Base-by-base conservation (phyloP, 2,329 filamentous ascomycete species). In the Teratosphaeria zuluensis region DNA sequence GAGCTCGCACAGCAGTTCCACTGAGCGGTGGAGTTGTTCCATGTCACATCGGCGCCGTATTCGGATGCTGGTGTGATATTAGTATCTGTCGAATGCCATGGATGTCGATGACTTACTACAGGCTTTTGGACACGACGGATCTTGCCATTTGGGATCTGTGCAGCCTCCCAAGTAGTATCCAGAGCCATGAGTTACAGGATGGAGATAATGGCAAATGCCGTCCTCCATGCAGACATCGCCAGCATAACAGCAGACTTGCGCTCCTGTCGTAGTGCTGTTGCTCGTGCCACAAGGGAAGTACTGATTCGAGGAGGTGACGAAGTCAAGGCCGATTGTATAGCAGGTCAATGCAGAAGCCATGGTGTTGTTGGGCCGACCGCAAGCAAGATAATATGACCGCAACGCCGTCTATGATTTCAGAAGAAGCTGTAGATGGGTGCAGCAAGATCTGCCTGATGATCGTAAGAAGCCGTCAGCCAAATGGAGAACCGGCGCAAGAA, bases 151-250 rank as follows among this genome's bases (percentile, higher is more conserved):
- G 19, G 56, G 32, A 52, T 58, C 56, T 12, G 56, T 58, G 31
- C 56, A 58, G 14, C 56, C 56, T 21, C 51, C 56, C 56, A 58
- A 55, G 42, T 58, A 58, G 28, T 58, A 58, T 2, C 56, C 56
- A 6, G 56, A 55, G 11, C 56, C 56, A 35, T 58, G 55, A n/a
- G 31, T 32, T 9, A 58, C 56, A 33, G 51, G n/a, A n/a, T 54
- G 51, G 11, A 52, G 54, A 33, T 58, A 58, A 19, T 54, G 53
- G 35, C 56, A 58, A 4, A 58, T 58, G 12, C 19, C n/a, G 31
- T 58, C 56, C 46, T 58, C 19, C 48, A 58, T 53, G 38, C 56
- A 58, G 4, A 42, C 42, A 52, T 58, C 56, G 7, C 56, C 56
- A 14, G 33, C 56, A 16, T 46, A 54, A 35, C 56, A 58, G 31